Evolutionary conservation across 306 rosid genomes (phyloP), one percentile per base, ranked within the genome.

Genomic region (Cicer pinnatifidum): DNA sequence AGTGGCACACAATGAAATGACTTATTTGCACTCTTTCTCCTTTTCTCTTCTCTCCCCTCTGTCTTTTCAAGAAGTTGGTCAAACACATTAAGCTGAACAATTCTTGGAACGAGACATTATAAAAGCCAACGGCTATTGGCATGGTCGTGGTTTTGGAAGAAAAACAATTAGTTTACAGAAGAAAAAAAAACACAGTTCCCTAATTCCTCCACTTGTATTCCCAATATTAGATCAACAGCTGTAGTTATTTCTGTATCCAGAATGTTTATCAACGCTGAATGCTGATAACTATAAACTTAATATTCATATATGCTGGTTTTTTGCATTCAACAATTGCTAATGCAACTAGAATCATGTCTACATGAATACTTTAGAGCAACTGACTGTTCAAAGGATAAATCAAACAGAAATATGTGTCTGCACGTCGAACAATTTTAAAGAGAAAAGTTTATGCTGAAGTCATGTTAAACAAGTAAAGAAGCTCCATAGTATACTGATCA

Each of bases 341-440:
- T 58, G 76, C 47, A 53, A 59, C 63, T 43, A 37, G 51, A 61
- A 45, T 62, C 73, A 58, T 48, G 66, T 43, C 54, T 38, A 68
- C 23, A 53, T 41, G 68, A 69, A 69, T 60, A 68, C 40, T 61
- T 46, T 69, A 62, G 48, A 44, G 44, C 69, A 68, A 67, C 51
- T 72, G 64, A 40, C 23, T 53, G 23, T 38, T 56, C 16, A 43
- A 39, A 13, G 64, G 64, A 73, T 8, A 45, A 65, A 72, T 44
- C 47, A 68, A 47, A 52, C 68, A 41, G 63, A 66, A 72, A 72
- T 53, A 40, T 65, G 44, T 78, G 73, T 69, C 59, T 8, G 68
- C 44, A 60, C 23, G 46, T 65, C 50, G 69, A 73, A 72, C 13
- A 28, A 53, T 47, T 78, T 69, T 46, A 69, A 54, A 4, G 33